Base-by-base conservation (phyloP, 1,139 yeast genomes). In the Wickerhamiella infanticola region DNA sequence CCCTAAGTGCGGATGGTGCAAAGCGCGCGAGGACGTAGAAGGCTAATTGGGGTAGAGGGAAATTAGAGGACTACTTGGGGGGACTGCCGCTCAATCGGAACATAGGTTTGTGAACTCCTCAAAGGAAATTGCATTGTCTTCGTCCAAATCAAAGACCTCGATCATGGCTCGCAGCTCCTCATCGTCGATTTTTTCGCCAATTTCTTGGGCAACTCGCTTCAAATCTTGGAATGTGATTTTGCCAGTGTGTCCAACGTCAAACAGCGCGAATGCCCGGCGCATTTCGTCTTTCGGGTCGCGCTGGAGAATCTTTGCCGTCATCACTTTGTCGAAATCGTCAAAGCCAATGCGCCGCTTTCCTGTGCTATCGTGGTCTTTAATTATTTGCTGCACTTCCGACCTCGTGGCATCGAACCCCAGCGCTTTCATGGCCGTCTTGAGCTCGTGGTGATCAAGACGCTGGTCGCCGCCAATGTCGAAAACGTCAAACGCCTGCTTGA, bases 91-190 rank as follows among this genome's bases (percentile, higher is more conserved):
- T 18, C 18, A 29, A 29, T 29, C 95, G 85, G 42, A 88, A 85
- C 50, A 83, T 81, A 51, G 85, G 11, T 29, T 29, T 7, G 33
- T 83, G 62, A 90, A 93, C 66, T 93, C 99, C 52, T 85, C 90
- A 58, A 84, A 93, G 56, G 81, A 81, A 55, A 93, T 86, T 55
- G 83, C 95, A 43, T 97, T 98, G 61, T 93, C 98, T 51, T 84
- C 95, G 62, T 93, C 97, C 49, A 90, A 67, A 64, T 93, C 99
- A 59, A 93, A 93, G 63, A 90, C 98, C 52, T 88, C 96, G 53
- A 93, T 90, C 98, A 93, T 90, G 9, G 97, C 96, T 53, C 82
- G 74, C 47, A 93, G 69, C 58, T 93, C 98, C 50, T 86, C 95
- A 53, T 90, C 98, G 7, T 85, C 81, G 49, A 93, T 68, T 57